Evolutionary conservation across 331 rosid species (phyloP), one percentile per base, ranked within the genome.

Genomic region (Erythrophleum ivorense): DNA sequence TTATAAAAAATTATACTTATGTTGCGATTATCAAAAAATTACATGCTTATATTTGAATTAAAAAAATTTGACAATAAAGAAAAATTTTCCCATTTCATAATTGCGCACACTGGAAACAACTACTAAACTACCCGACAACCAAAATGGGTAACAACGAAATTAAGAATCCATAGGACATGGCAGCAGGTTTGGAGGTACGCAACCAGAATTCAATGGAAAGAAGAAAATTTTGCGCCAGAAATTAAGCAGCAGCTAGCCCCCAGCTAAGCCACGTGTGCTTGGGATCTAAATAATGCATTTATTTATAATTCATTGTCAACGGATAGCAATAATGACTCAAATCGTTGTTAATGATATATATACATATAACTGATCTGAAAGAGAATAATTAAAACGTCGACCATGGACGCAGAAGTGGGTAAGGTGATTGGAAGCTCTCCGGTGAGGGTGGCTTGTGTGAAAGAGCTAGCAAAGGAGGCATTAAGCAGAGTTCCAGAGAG

Each of bases 231-330:
- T 18, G 6, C 21, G 21, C 21, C 21, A 63, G 19, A 15, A 33
- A 63, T 63, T 6, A 63, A 63, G 19, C 45, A 34, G 45, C 21
- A 1, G 45, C 41, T 41, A 24, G 29, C 2, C 66, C 45, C n/a
- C 45, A 63, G 69, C 69, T 63, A 18, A 63, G 45, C 69, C 69
- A 63, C 21, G 15, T 63, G 69, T 15, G 29, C n/a, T 63, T 14
- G 69, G 45, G 69, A 63, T 63, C 45, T 63, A 33, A 41, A 63
- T 9, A 34, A 3, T 14, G 45, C 45, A 13, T 34, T 33, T 63
- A 33, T 13, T 33, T 33, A 33, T 1, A 34, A 31, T n/a, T 0
- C 45, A 11, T 14, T 7, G 69, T 63, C 69, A 63, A 63, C 45
- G 43, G 11, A 63, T 34, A 12, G n/a, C 69, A 63, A 63, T 63